Evolutionary conservation across 2,329 filamentous ascomycete genomes (phyloP), one percentile per base, ranked within the genome.

Genomic region (Pseudocercospora pini-densiflorae): DNA sequence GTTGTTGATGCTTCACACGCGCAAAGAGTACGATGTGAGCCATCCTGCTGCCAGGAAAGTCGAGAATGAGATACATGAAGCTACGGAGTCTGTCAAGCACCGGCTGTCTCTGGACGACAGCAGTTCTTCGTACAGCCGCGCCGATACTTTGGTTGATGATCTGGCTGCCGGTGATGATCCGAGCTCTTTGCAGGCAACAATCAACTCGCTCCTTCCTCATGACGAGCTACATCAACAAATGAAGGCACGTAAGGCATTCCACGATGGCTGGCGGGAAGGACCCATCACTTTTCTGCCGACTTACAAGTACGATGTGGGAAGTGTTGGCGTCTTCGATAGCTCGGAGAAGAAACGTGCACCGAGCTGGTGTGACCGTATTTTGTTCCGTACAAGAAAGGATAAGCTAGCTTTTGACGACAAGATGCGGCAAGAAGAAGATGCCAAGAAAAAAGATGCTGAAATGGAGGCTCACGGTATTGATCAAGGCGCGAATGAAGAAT

Each of bases 231-330:
- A 84, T 4, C 86, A 89, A 64, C 87, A 92, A 66, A 93, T 97
- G 72, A 88, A 86, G 70, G 81, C 88, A 45, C 86, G 88, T n/a
- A 95, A 91, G 76, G 89, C 89, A 0, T 97, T 99, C 68, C 88
- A 97, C 66, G 92, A 97, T 68, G 94, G 94, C 0, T 99, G 95
- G 94, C 86, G 87, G 59, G 95, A 99, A 82, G 95, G 94, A 0
- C 85, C 88, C 0, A 94, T 99, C 63, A 88, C 88, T 0, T 99
- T 99, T 75, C 78, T 98, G 16, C 95, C 95, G 1, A 96, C 95
- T 0, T 99, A 99, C 80, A 99, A 99, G 78, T 99, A 99, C 73
- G 96, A 99, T 74, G 85, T 97, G 29, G 95, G 95, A n/a, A 97
- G 91, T 31, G 88, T 97, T 33, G 92, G 92, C 1, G 86, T 93